Evolutionary conservation across 805 yeast species (phyloP), one percentile per base, ranked within the genome.

Genomic region (Pichia thaimueangensis): DNA sequence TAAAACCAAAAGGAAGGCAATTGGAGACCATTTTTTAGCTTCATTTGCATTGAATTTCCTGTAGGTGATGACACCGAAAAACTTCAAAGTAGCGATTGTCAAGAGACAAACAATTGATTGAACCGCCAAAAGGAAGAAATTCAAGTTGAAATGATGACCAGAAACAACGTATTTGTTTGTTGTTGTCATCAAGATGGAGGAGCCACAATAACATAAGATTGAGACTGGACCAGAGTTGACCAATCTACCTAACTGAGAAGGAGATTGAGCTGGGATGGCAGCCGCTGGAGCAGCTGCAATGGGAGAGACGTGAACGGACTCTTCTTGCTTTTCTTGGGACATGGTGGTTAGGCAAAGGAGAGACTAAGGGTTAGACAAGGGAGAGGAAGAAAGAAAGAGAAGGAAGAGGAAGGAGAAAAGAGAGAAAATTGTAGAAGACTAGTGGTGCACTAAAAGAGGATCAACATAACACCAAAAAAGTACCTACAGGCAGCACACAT

Each of bases 111-210:
- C 95, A 42, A 78, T 64, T 25, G 91, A 77, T 71, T 93, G 98
- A 32, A 88, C 80, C 32, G 95, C 94, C 62, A 93, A 71, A 58
- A 91, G 73, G 56, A 93, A 80, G 60, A 88, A 88, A 72, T 88
- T 88, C 76, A 93, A 76, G 62, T 82, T 74, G 62, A 84, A 78
- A 23, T 73, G 68, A 53, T 71, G 73, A 23, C 84, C 87, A 20
- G 85, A 76, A 45, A 93, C 83, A 46, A 93, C 97, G 60, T 81
- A 91, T 69, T 93, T 93, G 75, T 93, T 93, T 47, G 97, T 89
- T 48, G 89, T 88, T 24, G 98, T 93, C 98, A 93, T 93, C 62
- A 93, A 69, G 53, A 93, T 93, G 20, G 98, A 93, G 19, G 98
- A 86, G 42, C 74, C 71, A 74, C 99, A 93, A 78, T 93, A 93